phyloP scores from a whole-genome alignment of 306 rosid genomes.

The Carpinus fangiana region DNA sequence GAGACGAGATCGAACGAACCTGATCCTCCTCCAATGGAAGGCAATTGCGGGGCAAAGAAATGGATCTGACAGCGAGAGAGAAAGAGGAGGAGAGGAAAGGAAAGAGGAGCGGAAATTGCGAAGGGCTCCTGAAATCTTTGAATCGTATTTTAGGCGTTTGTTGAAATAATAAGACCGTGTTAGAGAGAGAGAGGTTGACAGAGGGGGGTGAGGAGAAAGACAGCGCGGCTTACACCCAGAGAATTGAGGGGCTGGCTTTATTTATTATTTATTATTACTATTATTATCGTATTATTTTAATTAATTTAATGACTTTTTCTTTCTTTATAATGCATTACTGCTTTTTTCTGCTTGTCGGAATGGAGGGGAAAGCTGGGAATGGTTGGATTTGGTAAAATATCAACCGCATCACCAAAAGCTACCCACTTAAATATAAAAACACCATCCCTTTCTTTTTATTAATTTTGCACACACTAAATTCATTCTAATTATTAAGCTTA shows the following conservation, averaged over 20 bases:
- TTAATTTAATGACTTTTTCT: neutral
- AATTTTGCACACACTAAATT: too few species aligned
- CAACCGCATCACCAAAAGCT: neutral
- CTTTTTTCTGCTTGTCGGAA: neutral
- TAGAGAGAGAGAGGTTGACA: neutral
- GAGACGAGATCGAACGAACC: constrained; percentile 30
- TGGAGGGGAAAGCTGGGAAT: neutral
- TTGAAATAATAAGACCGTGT: constrained; percentile 7
- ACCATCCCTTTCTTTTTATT: too few species aligned
- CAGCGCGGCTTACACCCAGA: constrained; percentile 65
- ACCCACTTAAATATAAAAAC: too few species aligned
- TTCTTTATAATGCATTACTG: neutral
- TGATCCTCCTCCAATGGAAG: neutral
- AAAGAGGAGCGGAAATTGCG: constrained; percentile 6
- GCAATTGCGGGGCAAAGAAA: constrained; percentile 21
- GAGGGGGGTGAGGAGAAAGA: constrained; percentile 41
- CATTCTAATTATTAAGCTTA: too few species aligned
- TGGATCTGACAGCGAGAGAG: constrained; percentile 22
- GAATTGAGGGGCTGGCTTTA: constrained; percentile 20
- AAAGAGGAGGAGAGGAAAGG: neutral
- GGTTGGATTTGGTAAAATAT: neutral
- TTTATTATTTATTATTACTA: neutral
- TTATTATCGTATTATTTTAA: neutral
- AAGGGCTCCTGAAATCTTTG: constrained; percentile 22
- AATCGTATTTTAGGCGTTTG: constrained; percentile 16